These are phyloP conservation scores for Penicillium cinerascens DNA, from an alignment of 495 filamentous ascomycete species.

Conservation along the genomic window DNA sequence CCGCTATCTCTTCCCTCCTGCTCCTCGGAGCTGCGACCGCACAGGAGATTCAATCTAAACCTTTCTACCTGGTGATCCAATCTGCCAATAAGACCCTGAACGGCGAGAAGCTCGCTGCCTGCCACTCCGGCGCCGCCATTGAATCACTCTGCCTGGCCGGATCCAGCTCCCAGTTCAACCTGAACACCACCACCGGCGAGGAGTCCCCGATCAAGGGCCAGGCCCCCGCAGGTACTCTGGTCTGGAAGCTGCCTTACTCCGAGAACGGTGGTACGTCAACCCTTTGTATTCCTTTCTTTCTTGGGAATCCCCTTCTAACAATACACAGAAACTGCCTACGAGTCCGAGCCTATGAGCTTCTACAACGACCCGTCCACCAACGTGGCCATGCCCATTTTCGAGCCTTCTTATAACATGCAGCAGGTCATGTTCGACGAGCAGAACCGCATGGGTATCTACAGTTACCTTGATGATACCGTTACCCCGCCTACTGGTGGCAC, in stretches of 20 bases:
- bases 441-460: slow-evolving; percentile 39
- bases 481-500: slow-evolving; percentile 15
- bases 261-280: background rate
- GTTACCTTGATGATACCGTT: slow-evolving; percentile 42
- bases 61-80: slow-evolving; percentile 23
- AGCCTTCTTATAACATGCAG: slow-evolving; percentile 21
- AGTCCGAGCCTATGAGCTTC: slow-evolving; percentile 39
- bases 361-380: slow-evolving; percentile 43
- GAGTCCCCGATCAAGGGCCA: slow-evolving; percentile 5
- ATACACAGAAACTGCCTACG: slow-evolving; percentile 6
- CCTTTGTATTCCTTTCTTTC: background rate
- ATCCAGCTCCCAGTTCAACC: slow-evolving; percentile 40
- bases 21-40: slow-evolving; percentile 9
- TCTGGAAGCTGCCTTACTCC: slow-evolving; percentile 10
- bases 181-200: slow-evolving; percentile 29
- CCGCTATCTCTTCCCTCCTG: slow-evolving; percentile 6
- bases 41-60: slow-evolving; percentile 23
- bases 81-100: slow-evolving; percentile 29
- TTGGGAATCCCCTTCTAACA: background rate
- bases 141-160: slow-evolving; percentile 48
- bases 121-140: slow-evolving; percentile 55
- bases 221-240: background rate
- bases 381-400: slow-evolving; percentile 47
- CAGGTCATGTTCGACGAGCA: slow-evolving; percentile 44
- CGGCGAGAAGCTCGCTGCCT: slow-evolving; percentile 40